Evolutionary conservation across 1,284 basidiomycete genomes (phyloP), one percentile per base, ranked within the genome.

Genomic region (Cryptococcus floricola): DNA sequence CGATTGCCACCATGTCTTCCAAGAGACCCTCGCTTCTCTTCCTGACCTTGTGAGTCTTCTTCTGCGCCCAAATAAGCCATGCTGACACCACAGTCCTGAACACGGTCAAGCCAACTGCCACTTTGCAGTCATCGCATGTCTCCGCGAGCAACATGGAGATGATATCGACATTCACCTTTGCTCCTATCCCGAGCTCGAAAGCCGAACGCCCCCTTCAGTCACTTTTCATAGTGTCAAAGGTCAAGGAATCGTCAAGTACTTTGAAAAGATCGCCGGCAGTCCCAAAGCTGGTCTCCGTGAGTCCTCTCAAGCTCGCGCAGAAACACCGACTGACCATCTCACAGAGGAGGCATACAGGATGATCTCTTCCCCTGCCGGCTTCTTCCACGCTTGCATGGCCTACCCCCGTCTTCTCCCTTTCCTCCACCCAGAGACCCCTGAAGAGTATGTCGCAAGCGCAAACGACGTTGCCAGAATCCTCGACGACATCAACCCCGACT

Each of bases 31-130:
- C 7, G 7, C 31, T 34, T 34, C 6, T 34, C 1, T 34, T 34
- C 31, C 7, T 34, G 31, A 34, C 31, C 31, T 34, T 5, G 31
- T 34, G 10, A 10, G 31, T 34, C 1, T 10, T 10, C 1, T 10
- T 10, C 31, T 6, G 10, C 31, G 10, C 10, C 5, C 10, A 34
- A 6, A 6, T 34, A 1, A 3, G 3, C 31, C 7, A 10, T 34
- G 10, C 31, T 34, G 6, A 34, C 10, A 10, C 10, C 6, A 34
- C 31, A 34, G 31, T 10, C 31, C 31, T 34, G 31, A 34, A 10
- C 31, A 34, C 7, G 65, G 65, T 37, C 61, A 64, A 39, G 52
- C 59, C 49, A 64, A 64, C 39, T 52, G 56, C 1, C 62, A 64
- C 8, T 19, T 67, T 18, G 55, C 57, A 10, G 54, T 57, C 16